phyloP scores from a whole-genome alignment of 1,284 basidiomycete genomes.

The Marasmius oreades region DNA sequence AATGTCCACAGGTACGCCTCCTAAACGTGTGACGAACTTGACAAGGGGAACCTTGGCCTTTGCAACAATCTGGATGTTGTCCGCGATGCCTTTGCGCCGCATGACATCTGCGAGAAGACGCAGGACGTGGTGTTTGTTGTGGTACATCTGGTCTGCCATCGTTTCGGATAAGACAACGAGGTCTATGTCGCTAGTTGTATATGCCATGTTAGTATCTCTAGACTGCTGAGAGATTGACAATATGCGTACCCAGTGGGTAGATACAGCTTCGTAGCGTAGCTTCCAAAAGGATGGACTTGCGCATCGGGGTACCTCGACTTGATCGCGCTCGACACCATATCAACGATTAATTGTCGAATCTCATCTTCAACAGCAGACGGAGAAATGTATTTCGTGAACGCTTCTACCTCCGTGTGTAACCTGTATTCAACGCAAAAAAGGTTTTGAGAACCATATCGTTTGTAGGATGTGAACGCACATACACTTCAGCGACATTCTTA shows the following conservation, averaged over 20 bases:
- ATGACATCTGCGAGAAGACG: conserved; percentile 63
- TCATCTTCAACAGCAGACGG: conserved; percentile 86
- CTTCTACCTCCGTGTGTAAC: conserved; percentile 80
- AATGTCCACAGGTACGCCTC: conserved; percentile 82
- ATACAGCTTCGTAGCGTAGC: conserved; percentile 93
- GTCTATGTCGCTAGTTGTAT: conserved; percentile 77
- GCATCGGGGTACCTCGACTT: conserved; percentile 74
- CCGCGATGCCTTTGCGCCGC: conserved; percentile 52
- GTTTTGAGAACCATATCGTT: too few species aligned
- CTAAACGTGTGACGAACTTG: conserved; percentile 81
- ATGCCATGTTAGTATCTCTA: conserved; percentile 8
- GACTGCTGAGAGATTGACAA: not conserved
- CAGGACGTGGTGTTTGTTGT: conserved; percentile 55
- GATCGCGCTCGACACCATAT: conserved; percentile 70
- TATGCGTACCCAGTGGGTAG: conserved; percentile 83
- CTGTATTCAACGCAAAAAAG: conserved; percentile 34
- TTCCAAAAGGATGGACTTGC: conserved; percentile 85
- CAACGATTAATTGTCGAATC: conserved; percentile 74
- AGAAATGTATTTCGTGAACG: conserved; percentile 86
- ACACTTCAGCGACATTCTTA: conserved; percentile 18
- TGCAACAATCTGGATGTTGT: conserved; percentile 80
- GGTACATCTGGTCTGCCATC: conserved; percentile 47
- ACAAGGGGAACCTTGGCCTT: conserved; percentile 92
- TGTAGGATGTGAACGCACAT: not conserved
- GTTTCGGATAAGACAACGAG: conserved; percentile 65